Conservation (phyloP, 805 yeast genomes). For the Saccharomycopsis synnaedendra region DNA sequence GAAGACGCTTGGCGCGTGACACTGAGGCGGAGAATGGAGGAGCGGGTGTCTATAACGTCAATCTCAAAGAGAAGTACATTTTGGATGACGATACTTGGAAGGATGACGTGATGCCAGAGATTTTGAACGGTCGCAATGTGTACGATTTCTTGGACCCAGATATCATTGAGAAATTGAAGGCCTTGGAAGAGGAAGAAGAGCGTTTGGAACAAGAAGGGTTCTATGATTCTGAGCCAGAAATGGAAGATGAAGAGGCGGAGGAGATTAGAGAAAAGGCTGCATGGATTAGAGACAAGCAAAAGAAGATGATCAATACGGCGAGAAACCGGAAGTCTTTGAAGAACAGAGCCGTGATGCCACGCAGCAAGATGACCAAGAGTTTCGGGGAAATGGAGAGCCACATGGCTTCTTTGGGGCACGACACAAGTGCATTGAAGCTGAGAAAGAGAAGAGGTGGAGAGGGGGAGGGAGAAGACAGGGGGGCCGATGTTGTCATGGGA, state of each 20-base stretch:
- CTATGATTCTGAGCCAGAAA: slow-evolving; percentile 75
- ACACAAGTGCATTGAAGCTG: slow-evolving; percentile 53
- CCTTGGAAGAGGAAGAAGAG: slow-evolving; percentile 96
- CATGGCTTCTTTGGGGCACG: slow-evolving; percentile 84
- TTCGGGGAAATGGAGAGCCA: slow-evolving; percentile 77
- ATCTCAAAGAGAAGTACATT: slow-evolving; percentile 83
- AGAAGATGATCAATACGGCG: slow-evolving; percentile 82
- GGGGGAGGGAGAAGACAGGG: slow-evolving; percentile 27
- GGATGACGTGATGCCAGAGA: slow-evolving; percentile 93
- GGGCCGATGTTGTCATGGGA: slow-evolving; percentile 70
- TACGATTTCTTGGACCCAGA: slow-evolving; percentile 97
- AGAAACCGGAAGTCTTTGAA: slow-evolving; percentile 79
- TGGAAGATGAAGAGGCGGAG: slow-evolving; percentile 55
- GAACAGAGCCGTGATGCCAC: slow-evolving; percentile 81
- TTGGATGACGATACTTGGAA: slow-evolving; percentile 97
- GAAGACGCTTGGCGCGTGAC: slow-evolving; percentile 76
- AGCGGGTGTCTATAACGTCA: slow-evolving; percentile 94
- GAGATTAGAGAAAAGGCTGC: slow-evolving; percentile 76
- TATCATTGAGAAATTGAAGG: slow-evolving; percentile 84
- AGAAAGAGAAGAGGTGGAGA: slow-evolving; percentile 32
- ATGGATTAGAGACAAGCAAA: slow-evolving; percentile 95
- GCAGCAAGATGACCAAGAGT: slow-evolving; percentile 73
- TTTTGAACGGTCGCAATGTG: slow-evolving; percentile 90
- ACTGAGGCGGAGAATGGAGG: slow-evolving; percentile 94
- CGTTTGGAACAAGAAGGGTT: slow-evolving; percentile 88